A percentile compares a stretch with the other conserved stretches of the same genome.
These are phyloP conservation scores for Tarenaya hassleriana DNA, from an alignment of 345 rosid species.

Conservation along the genomic window DNA sequence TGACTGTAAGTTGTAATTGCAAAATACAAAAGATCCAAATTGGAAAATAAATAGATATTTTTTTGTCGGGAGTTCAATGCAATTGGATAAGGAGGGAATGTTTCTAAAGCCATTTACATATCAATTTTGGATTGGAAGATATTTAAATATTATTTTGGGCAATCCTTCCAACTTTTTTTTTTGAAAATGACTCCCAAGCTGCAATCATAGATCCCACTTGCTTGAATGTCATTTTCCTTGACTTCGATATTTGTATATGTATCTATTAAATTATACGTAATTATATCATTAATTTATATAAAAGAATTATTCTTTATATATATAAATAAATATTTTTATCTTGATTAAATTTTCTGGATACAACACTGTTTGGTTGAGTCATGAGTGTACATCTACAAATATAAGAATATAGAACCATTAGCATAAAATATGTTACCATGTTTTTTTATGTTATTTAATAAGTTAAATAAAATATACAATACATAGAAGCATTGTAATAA, in stretches of 20 bases:
- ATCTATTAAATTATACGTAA: neutral
- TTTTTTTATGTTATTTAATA: too few species aligned
- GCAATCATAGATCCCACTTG: conserved; percentile 24
- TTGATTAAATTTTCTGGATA: too few species aligned
- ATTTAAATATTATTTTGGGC: conserved; percentile 8
- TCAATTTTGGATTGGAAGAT: conserved; percentile 29
- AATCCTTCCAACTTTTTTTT: neutral
- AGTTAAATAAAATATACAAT: too few species aligned
- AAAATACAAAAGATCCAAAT: conserved; percentile 16
- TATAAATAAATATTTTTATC: too few species aligned
- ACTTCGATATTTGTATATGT: neutral
- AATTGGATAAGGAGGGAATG: conserved; percentile 30
- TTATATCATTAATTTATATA: conserved; percentile 6
- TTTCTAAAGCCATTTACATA: conserved; percentile 23
- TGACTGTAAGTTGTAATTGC: neutral
- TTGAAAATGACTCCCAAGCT: conserved; percentile 23
- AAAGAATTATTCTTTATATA: too few species aligned
- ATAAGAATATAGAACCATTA: too few species aligned
- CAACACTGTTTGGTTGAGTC: too few species aligned
- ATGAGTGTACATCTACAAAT: too few species aligned
- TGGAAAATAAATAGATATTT: conserved; percentile 13
- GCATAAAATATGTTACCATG: too few species aligned
- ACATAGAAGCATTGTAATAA: too few species aligned
- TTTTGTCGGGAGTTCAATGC: conserved; percentile 10
- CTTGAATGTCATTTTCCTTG: conserved; percentile 20